phyloP scores from a whole-genome alignment of 2,329 filamentous ascomycete genomes.

The Metarhizium humberi region DNA sequence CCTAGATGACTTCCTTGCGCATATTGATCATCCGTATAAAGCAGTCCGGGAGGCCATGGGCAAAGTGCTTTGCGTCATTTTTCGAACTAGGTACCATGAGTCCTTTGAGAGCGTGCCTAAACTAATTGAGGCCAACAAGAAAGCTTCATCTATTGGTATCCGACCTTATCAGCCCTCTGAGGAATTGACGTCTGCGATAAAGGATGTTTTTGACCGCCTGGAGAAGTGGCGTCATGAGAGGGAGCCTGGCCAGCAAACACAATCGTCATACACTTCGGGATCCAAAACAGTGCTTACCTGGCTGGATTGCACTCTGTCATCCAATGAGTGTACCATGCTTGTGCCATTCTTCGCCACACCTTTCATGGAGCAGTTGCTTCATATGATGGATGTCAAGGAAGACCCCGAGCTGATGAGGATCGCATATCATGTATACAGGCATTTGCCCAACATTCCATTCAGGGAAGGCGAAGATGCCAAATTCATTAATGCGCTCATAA shows the following conservation, averaged over 20 bases:
- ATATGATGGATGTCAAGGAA: constrained; percentile 99
- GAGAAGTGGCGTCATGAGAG: constrained; percentile 84
- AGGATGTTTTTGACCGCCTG: constrained; percentile 66
- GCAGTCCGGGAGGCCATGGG: constrained; percentile 93
- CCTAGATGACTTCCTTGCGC: constrained; percentile 75
- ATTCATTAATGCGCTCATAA: constrained; percentile 79
- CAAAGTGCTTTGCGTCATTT: constrained; percentile 76
- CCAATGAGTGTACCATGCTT: constrained; percentile 85
- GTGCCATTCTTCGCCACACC: constrained; percentile 82
- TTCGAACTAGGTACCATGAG: constrained; percentile 87
- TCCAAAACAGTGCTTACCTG: constrained; percentile 94
- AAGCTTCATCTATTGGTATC: constrained; percentile 71
- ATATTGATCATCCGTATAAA: constrained; percentile 97
- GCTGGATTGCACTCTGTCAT: constrained; percentile 85
- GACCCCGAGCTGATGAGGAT: constrained; percentile 90
- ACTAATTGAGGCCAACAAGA: constrained; percentile 70
- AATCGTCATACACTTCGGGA: constrained; percentile 87
- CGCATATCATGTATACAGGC: constrained; percentile 93
- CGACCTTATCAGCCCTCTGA: constrained; percentile 72
- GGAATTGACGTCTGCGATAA: constrained; percentile 65
- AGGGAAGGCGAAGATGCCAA: constrained; percentile 72
- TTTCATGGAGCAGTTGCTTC: constrained; percentile 85
- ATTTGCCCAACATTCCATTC: constrained; percentile 92
- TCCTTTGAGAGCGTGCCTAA: constrained; percentile 73
- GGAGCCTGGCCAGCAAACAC: constrained; percentile 79